phyloP scores from a whole-genome alignment of 306 rosid species.

The Morella rubra region DNA sequence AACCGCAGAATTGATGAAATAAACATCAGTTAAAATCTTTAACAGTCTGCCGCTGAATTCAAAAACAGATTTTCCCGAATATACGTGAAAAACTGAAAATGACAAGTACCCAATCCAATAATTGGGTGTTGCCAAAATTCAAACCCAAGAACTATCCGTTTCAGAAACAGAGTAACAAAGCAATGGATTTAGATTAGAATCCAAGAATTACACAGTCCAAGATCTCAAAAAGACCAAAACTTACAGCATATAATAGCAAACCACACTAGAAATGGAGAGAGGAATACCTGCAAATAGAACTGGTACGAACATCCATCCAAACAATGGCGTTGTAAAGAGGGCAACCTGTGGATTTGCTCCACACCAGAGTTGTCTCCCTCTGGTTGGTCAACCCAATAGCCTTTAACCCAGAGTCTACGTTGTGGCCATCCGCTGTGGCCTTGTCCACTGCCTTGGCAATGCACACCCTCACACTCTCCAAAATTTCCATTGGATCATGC shows the following conservation, averaged over 20 bases:
- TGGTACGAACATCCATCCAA: slow-evolving; percentile 95
- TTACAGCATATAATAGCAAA: neutral
- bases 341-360: slow-evolving; percentile 90
- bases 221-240: neutral
- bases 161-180: neutral
- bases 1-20: neutral
- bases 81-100: too few species aligned
- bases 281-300: slow-evolving; percentile 70
- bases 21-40: neutral
- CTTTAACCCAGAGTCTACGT: slow-evolving; percentile 69
- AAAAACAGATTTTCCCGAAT: neutral
- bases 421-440: slow-evolving; percentile 76
- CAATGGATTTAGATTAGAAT: neutral
- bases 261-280: neutral
- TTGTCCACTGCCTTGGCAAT: slow-evolving; percentile 71
- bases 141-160: neutral
- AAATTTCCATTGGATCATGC: slow-evolving; percentile 84
- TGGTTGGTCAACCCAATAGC: slow-evolving; percentile 91
- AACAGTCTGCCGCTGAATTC: neutral
- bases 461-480: slow-evolving; percentile 76
- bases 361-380: slow-evolving; percentile 84
- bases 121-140: neutral
- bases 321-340: slow-evolving; percentile 87
- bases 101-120: neutral
- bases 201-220: neutral